A percentile compares a stretch with the other conserved stretches of the same genome.
These are phyloP conservation scores for Lipomyces spencermartinsiae DNA, from an alignment of 805 yeast genomes.

Conservation along the genomic window DNA sequence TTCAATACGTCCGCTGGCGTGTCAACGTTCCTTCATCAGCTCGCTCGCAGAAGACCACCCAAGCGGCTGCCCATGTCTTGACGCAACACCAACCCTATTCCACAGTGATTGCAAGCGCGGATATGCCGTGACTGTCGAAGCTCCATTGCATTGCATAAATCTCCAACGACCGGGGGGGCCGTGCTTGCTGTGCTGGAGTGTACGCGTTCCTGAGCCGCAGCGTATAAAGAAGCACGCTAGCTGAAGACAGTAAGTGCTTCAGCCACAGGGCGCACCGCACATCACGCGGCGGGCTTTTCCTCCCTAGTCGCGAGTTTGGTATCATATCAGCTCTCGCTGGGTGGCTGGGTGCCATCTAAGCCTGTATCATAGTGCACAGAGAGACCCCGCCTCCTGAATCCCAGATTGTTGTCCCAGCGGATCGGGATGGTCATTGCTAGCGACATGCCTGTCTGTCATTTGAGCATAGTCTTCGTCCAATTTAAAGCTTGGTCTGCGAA, in stretches of 20 bases:
- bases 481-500: background rate
- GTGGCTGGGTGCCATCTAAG: background rate
- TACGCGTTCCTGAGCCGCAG: no score
- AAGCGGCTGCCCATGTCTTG: background rate
- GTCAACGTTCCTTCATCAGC: background rate
- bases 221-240: no score
- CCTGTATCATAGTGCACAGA: no score
- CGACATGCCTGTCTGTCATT: background rate
- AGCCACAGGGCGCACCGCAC: background rate
- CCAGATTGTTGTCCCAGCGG: background rate
- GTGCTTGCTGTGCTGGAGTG: background rate
- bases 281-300: background rate
- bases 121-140: background rate
- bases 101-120: background rate
- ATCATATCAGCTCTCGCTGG: no score
- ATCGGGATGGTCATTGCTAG: background rate
- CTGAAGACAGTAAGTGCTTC: no score
- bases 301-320: no score
- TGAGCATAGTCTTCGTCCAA: background rate
- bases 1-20: no score
- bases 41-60: no score
- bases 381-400: no score
- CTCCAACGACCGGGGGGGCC: background rate
- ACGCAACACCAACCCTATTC: background rate
- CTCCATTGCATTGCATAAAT: background rate